Evolutionary conservation across 78 protist species (phyloP).

Genomic region (Polysphondylium violaceum): DNA sequence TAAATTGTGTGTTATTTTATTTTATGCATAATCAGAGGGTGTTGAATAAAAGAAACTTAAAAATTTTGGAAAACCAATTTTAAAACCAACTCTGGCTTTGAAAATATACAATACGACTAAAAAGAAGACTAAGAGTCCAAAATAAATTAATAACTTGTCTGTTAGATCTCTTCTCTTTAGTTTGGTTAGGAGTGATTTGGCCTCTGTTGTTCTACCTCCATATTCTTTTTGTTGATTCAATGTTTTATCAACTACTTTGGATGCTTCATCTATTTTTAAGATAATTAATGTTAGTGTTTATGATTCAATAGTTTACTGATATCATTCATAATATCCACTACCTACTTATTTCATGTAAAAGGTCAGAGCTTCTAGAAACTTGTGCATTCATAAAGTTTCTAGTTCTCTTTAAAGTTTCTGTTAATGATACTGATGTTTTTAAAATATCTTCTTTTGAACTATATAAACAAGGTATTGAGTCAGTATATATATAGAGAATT

Average conservation of each 20-base stretch:
- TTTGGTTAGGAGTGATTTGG: constrained; percentile 45
- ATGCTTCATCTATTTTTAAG: neutral
- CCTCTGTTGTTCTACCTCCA: constrained; percentile 20
- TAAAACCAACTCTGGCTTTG: constrained; percentile 24
- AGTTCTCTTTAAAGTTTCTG: constrained; percentile 38
- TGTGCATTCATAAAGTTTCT: constrained; percentile 58
- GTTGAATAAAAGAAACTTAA: too few species aligned
- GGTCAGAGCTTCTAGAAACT: constrained; percentile 38
- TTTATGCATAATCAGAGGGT: too few species aligned
- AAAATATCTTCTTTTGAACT: constrained; percentile 39
- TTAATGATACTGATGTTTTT: constrained; percentile 47
- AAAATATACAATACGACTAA: constrained; percentile 36
- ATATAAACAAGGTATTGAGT: neutral
- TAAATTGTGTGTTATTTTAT: too few species aligned
- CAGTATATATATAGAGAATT: neutral
- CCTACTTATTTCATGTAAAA: constrained; percentile 29
- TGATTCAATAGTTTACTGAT: neutral
- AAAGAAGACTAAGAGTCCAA: constrained; percentile 40
- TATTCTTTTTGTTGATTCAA: constrained; percentile 52
- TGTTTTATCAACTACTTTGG: constrained; percentile 50
- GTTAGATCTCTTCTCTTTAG: constrained; percentile 66
- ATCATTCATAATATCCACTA: neutral
- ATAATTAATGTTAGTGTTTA: neutral
- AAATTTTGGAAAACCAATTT: too few species aligned
- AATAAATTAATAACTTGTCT: constrained; percentile 42